Percentiles rank a stretch among this genome's conserved stretches.
Evolutionary conservation across 305 asterid genomes (phyloP).

Genomic region (Fraxinus ornus): DNA sequence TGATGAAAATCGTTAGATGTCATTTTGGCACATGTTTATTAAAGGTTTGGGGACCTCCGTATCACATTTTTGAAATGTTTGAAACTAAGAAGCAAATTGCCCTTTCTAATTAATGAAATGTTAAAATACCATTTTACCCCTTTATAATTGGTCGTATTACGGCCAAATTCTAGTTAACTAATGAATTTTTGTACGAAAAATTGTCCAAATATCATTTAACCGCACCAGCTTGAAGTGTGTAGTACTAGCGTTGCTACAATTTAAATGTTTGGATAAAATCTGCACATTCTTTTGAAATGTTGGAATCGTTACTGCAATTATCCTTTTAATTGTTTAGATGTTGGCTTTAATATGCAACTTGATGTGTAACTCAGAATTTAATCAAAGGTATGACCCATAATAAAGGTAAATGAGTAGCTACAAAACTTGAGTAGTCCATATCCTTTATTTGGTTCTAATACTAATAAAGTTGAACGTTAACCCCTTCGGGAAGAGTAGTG

Average conservation of each 20-base stretch:
- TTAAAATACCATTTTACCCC: neutral
- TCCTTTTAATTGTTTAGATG: neutral
- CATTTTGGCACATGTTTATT: neutral
- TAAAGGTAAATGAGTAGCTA: neutral
- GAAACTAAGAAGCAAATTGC: too few species aligned
- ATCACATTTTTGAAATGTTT: neutral
- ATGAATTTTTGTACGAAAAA: neutral
- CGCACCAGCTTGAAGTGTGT: neutral
- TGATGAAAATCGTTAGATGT: neutral
- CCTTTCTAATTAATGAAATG: neutral
- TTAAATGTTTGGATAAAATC: neutral
- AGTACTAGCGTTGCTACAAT: neutral
- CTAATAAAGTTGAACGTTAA: neutral
- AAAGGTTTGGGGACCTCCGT: neutral
- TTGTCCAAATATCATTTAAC: neutral
- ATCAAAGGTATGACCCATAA: neutral
- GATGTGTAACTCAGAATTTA: neutral
- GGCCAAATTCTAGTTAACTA: neutral
- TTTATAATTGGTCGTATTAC: neutral
- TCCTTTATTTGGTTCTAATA: neutral
- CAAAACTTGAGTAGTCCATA: neutral
- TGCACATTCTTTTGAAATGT: neutral
- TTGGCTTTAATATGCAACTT: neutral
- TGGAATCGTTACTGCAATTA: neutral
- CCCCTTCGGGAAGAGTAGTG: too few species aligned